Base-by-base conservation (phyloP, 2,329 filamentous ascomycete species). In the Calonectria pseudoturangicola region DNA sequence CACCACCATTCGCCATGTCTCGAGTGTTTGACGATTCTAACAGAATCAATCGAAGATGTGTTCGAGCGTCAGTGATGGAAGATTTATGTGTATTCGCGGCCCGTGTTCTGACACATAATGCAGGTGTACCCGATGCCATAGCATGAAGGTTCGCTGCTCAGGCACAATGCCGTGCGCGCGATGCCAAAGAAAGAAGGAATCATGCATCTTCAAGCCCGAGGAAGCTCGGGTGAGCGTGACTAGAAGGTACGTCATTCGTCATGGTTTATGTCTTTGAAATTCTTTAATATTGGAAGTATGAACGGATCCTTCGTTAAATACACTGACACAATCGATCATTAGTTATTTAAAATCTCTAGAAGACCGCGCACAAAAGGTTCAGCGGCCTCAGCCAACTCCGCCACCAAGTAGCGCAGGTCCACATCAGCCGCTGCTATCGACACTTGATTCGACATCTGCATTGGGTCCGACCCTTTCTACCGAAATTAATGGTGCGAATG, bases 321-420 rank as follows among this genome's bases (percentile, higher is more conserved):
- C 12, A 36, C 10, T 36, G 10, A 36, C 12, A 13, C 33, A 36
- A 36, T 13, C 10, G 0, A 33, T 45, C 25, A 54, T 25, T 41
- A 66, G 64, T 18, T 66, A 66, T 56, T 50, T 66, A 4, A 48
- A 66, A 25, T 28, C 47, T 2, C 27, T 66, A 16, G 64, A 66
- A 18, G 48, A 51, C 12, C 64, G 64, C 8, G 64, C 64, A 8
- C 21, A 56, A 16, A 45, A 39, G n/a, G 48, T 25, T 16, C 54
- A 58, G 21, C 54, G 13, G 4, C 25, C 13, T 27, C 64, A 18
- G 27, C 25, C 33, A 27, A 27, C 64, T 21, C 36, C 27, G 8
- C 48, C 48, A n/a, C 18, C 30, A 56, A n/a, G 36, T 45, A 41
- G 18, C 47, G 47, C 48, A n/a, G 28, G 15, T 43, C 21, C 30